Evolutionary conservation across 352 stramenopile genomes (phyloP).

Genomic region (Pythium myriotylum): DNA sequence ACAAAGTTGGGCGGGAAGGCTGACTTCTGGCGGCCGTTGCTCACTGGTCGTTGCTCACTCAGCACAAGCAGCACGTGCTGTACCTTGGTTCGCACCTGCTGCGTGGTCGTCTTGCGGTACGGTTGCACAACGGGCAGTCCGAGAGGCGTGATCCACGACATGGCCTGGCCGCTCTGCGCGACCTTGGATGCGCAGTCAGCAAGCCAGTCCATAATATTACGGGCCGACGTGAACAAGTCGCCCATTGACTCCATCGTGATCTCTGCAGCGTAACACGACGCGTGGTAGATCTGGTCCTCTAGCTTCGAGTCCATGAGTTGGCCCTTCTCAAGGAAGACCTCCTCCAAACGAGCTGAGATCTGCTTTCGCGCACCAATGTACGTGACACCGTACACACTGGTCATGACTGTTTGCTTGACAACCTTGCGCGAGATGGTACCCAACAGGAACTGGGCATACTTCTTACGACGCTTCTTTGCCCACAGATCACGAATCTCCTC

Average conservation of each 20-base stretch:
- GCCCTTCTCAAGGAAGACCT: conserved; percentile 84
- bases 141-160: conserved; percentile 98
- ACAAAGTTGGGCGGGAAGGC: conserved; percentile 99
- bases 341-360: conserved; percentile 96
- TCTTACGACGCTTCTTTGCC: conserved; percentile 57
- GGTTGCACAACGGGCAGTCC: conserved; percentile 99
- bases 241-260: conserved; percentile 97
- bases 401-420: conserved; percentile 99
- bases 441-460: conserved; percentile 67
- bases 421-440: conserved; percentile 93
- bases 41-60: conserved; percentile 62
- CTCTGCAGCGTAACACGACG: conserved; percentile 92
- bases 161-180: conserved; percentile 88
- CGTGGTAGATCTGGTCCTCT: conserved; percentile 88
- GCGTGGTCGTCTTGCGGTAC: conserved; percentile 90
- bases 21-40: conserved; percentile 89
- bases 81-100: conserved; percentile 83
- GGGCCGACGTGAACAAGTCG: conserved; percentile 95
- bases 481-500: conserved; percentile 27
- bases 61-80: conserved; percentile 89
- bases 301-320: conserved; percentile 75
- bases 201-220: conserved; percentile 95
- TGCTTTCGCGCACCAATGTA: conserved; percentile 99
- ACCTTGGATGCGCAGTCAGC: conserved; percentile 74
- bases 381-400: conserved; percentile 99